Evolutionary conservation across 164 flowering plant species (phyloP), one percentile per base, ranked within the genome.

Genomic region (Saururus chinensis): DNA sequence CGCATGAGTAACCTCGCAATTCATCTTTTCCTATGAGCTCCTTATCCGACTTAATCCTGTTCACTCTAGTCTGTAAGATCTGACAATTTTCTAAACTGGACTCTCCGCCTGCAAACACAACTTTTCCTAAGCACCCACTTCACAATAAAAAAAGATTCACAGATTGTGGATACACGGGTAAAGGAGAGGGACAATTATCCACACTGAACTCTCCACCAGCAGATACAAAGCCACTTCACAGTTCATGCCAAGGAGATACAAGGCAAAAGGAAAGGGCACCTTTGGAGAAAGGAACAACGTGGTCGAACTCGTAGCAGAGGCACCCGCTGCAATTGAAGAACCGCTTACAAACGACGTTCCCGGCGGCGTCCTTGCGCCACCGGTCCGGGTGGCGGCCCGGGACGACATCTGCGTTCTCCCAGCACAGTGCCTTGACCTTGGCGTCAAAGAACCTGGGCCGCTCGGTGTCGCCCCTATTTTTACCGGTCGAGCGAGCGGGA

Each of bases 271-370:
- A 3, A 21, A 37, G 30, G 9, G 16, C 19, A 90, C 99, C 99
- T 88, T 87, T 91, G 68, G 99, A 95, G 74, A 60, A 95, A n/a
- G 99, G 99, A 22, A 91, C 55, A 70, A 89, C 84, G 75, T 95
- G 99, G 67, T 91, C 99, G 69, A 91, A 95, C 73, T 95, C 96
- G 58, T 85, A 95, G 82, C 99, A 95, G 53, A 95, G 91, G 68
- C 99, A 91, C 30, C 97, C 99, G 1, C 69, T 76, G 71, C 99
- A 95, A 71, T 85, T 88, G 70, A 85, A 80, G 74, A 90, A 91
- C 64, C 99, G 89, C 72, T 87, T 95, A 77, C 99, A 95, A 70
- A 95, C 95, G 7, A 91, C 66, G 82, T 95, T 91, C 19, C 97
- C 97, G 26, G 95, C 99, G 30, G 92, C 93, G 57, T 91, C 99